Conservation (phyloP, 768 basidiomycete genomes). For the Naganishia friedmannii region DNA sequence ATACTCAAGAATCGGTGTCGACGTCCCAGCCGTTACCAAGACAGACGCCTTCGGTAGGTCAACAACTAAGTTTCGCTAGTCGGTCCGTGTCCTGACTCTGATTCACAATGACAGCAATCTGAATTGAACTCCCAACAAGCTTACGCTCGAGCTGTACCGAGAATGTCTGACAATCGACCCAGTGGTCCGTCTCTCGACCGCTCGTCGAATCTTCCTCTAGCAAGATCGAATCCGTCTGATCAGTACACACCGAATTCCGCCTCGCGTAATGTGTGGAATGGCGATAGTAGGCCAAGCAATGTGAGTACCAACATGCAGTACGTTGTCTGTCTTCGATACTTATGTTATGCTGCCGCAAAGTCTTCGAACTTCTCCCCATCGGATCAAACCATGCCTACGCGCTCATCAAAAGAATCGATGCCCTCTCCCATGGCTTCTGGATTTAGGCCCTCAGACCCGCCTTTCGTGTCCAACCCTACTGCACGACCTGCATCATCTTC, state of each 20-base stretch:
- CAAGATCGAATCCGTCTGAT: background rate
- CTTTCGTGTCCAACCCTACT: background rate
- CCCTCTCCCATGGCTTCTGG: background rate
- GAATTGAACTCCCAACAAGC: background rate
- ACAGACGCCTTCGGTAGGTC: background rate
- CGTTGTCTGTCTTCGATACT: background rate
- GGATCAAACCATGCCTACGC: background rate
- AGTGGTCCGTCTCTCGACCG: background rate
- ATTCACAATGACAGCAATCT: background rate
- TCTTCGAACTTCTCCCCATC: background rate
- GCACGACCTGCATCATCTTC: background rate
- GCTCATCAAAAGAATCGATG: background rate
- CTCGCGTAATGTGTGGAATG: background rate
- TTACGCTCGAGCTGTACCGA: background rate
- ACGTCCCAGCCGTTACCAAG: background rate
- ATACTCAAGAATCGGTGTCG: background rate
- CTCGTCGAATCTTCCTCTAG: background rate
- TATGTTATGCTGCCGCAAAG: background rate
- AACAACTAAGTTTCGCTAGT: background rate
- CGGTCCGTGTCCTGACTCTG: background rate
- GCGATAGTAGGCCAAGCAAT: conserved; percentile 1
- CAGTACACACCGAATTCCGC: background rate
- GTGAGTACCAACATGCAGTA: background rate
- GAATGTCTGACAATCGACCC: background rate
- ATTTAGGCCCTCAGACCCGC: background rate